Evolutionary conservation across 495 filamentous ascomycete genomes (phyloP).

Genomic region (Jackrogersella multiformis): DNA sequence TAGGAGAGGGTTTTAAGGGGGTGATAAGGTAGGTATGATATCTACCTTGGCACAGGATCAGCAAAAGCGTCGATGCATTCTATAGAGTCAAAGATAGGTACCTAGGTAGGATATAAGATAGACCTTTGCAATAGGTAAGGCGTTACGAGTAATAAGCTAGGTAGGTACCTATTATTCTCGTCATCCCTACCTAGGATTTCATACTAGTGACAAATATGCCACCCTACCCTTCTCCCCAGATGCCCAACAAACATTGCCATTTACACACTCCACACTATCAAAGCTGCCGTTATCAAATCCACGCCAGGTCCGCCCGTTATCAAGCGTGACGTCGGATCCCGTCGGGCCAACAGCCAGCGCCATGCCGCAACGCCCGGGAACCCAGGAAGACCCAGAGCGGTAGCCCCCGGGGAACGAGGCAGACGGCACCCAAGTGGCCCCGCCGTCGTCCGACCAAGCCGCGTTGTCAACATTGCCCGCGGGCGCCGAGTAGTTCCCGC

Average conservation of each 20-base stretch:
- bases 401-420: constrained; percentile 30
- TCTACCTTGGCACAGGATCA: too few species aligned
- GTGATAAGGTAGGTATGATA: too few species aligned
- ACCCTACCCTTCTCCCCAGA: constrained; percentile 38
- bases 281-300: constrained; percentile 34
- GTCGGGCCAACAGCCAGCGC: constrained; percentile 38
- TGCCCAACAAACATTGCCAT: constrained; percentile 28
- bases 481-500: constrained; percentile 30
- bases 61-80: not conserved
- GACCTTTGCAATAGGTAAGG: not conserved
- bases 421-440: constrained; percentile 28
- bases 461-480: constrained; percentile 9
- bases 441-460: constrained; percentile 35
- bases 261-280: constrained; percentile 39
- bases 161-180: not conserved
- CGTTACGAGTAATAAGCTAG: not conserved
- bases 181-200: not conserved
- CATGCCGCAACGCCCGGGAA: constrained; percentile 6
- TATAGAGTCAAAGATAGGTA: not conserved
- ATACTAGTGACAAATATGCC: constrained; percentile 10
- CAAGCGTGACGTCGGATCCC: constrained; percentile 30
- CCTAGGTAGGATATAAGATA: not conserved
- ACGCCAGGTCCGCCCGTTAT: constrained; percentile 31
- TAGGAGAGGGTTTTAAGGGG: too few species aligned
- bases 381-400: constrained; percentile 36